phyloP scores from a whole-genome alignment of 768 basidiomycete genomes.

The Mrakia blollopis region DNA sequence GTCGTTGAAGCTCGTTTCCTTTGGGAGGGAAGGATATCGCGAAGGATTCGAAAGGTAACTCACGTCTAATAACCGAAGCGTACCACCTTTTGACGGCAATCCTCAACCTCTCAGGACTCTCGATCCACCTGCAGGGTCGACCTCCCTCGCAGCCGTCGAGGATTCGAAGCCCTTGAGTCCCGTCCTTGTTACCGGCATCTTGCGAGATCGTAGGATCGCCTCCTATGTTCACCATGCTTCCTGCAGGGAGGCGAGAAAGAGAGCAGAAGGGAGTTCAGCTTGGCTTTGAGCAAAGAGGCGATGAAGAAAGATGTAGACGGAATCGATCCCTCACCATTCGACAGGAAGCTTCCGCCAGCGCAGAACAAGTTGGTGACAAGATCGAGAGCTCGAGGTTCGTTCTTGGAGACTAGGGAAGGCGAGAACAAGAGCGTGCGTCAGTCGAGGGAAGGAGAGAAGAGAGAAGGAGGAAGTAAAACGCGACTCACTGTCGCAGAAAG shows the following conservation, averaged over 20 bases:
- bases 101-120: neutral
- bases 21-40: too few species aligned
- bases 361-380: neutral
- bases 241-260: neutral
- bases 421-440: neutral
- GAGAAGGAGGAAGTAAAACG: neutral
- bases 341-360: neutral
- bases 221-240: neutral
- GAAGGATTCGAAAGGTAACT: too few species aligned
- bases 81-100: neutral
- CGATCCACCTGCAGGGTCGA: neutral
- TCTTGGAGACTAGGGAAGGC: neutral
- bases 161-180: neutral
- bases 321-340: neutral
- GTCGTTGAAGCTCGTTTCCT: too few species aligned
- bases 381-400: neutral
- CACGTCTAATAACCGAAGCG: neutral
- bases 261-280: too few species aligned
- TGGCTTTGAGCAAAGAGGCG: neutral
- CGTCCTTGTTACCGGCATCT: neutral
- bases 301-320: neutral
- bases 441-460: neutral
- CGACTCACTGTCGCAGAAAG: neutral
- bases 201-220: neutral
- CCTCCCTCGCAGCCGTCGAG: neutral